phyloP scores from a whole-genome alignment of 2,329 filamentous ascomycete genomes.

The Fusarium begoniae region DNA sequence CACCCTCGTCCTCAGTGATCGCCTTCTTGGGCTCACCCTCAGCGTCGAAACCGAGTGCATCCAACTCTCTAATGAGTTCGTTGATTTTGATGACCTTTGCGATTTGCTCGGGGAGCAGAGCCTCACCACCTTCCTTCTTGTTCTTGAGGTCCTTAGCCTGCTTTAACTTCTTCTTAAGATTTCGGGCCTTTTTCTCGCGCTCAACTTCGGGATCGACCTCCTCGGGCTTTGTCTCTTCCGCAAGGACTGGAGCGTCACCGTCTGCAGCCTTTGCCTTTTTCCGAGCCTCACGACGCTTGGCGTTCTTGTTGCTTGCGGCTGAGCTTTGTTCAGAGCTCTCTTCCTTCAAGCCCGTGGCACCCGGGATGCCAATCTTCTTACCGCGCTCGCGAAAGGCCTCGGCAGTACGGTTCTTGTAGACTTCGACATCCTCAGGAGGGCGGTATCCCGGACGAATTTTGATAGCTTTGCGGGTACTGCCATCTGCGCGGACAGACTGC shows the following conservation, averaged over 20 bases:
- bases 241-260: conserved; percentile 53
- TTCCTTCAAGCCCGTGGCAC: conserved; percentile 69
- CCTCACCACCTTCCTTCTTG: conserved; percentile 89
- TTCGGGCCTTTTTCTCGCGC: conserved; percentile 91
- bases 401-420: conserved; percentile 93
- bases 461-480: conserved; percentile 92
- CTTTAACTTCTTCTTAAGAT: conserved; percentile 91
- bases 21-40: conserved; percentile 70
- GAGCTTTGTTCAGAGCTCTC: conserved; percentile 58
- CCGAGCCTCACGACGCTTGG: conserved; percentile 72
- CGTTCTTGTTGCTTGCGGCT: conserved; percentile 80
- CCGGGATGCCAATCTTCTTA: conserved; percentile 71
- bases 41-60: conserved; percentile 82
- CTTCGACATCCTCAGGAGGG: conserved; percentile 92
- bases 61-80: conserved; percentile 88
- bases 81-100: conserved; percentile 98
- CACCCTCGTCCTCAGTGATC: conserved; percentile 7
- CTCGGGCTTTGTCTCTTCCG: conserved; percentile 47
- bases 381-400: conserved; percentile 83
- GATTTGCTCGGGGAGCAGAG: conserved; percentile 90
- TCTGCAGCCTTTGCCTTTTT: conserved; percentile 68
- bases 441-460: conserved; percentile 92
- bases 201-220: conserved; percentile 76
- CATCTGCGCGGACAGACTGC: conserved; percentile 85
- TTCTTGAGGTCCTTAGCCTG: conserved; percentile 90